Percentiles rank a stretch among this genome's conserved stretches.
Evolutionary conservation across 2,329 filamentous ascomycete species (phyloP).

Genomic region (Diaporthe vaccinii): DNA sequence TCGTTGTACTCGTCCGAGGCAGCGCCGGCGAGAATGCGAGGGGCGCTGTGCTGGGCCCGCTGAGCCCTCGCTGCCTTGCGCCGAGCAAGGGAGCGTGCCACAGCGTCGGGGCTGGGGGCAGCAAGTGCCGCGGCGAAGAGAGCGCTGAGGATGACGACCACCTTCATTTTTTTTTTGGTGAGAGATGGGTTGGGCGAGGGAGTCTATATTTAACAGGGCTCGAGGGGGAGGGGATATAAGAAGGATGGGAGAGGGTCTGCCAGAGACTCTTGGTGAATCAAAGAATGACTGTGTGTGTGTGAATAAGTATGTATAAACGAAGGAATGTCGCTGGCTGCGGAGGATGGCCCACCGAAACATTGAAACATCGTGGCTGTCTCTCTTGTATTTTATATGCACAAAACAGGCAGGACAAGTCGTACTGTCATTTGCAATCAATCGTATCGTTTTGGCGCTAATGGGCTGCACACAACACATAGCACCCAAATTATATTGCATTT

Average conservation of each 20-base stretch:
- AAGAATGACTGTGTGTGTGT: not conserved
- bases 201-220: not conserved
- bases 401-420: not conserved
- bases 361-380: not conserved
- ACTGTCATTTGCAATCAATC: too few species aligned
- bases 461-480: too few species aligned
- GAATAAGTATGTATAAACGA: not conserved
- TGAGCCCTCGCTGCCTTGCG: conserved; percentile 12
- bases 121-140: conserved; percentile 27
- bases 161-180: conserved; percentile 32
- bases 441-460: too few species aligned
- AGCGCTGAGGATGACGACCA: conserved; percentile 18
- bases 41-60: not conserved
- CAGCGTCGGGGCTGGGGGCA: conserved; percentile 75
- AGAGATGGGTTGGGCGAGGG: not conserved
- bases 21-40: not conserved
- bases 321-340: not conserved
- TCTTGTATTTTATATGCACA: not conserved
- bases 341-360: not conserved
- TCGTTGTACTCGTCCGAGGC: conserved; percentile 10
- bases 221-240: not conserved
- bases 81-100: conserved; percentile 30
- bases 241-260: not conserved
- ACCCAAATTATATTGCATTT: too few species aligned
- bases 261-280: not conserved